Base-by-base conservation (phyloP, 352 stramenopile genomes). In the Blastocystis sp. region DNA sequence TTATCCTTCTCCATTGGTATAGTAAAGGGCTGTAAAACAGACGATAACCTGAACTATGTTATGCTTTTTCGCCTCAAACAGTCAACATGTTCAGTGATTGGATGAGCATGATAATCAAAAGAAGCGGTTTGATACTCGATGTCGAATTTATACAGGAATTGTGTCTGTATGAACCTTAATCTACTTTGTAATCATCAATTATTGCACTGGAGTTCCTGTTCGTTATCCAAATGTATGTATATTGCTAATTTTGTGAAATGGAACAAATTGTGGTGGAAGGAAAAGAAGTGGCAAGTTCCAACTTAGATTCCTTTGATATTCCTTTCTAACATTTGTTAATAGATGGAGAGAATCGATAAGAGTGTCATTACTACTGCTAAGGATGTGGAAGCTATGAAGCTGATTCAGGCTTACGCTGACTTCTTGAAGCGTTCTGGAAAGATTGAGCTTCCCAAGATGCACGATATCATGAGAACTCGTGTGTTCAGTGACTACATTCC, bases 271-370 rank as follows among this genome's bases (percentile, higher is more conserved):
- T 61, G 54, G 19, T 61, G 3, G 54, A 61, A 61, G 54, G 19
- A n/a, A 32, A 61, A 61, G 27, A n/a, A 32, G 27, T 61, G 54
- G 12, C 54, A 12, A 46, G 39, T 46, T 46, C 39, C 9, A 2
- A 46, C 39, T 46, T 9, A 14, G 19, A 32, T 61, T 61, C 27
- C 54, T 61, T 61, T 61, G 54, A 7, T 61, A 61, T n/a, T n/a
- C 3, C 3, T 51, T 21, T 80, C 24, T 59, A 46, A 37, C 49
- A 63, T 42, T 29, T 63, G 1, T 3, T 6, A 21, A 35, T 83
- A 83, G 71, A 83, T 83, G 71, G 71, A 83, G 51, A 83, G 71
- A 83, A 83, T 83, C 66, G 71, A 83, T 42, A 83, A 83, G 71
- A 83, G 71, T 37, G 21, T 67, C 27, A 39, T 61, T 77, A 58